These are phyloP conservation scores for Lactarius tabidus DNA, from an alignment of 768 basidiomycete genomes.

Conservation along the genomic window DNA sequence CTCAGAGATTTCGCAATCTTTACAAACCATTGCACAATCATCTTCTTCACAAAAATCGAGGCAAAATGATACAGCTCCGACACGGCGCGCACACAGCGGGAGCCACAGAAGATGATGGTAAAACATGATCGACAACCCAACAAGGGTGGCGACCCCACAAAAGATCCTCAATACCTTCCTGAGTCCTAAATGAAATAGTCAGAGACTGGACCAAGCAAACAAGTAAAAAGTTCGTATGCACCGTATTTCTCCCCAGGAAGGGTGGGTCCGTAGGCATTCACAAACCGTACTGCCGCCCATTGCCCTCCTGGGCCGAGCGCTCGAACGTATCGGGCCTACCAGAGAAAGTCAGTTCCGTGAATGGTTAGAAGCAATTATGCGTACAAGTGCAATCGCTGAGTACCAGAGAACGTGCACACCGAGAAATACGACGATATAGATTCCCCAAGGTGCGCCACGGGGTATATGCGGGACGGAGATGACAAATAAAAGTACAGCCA, in stretches of 20 bases:
- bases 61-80: too few species aligned
- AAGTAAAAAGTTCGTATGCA: background rate
- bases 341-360: background rate
- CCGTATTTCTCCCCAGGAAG: background rate
- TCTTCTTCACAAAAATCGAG: too few species aligned
- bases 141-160: slow-evolving; percentile 3
- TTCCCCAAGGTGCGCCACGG: background rate
- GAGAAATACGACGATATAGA: background rate
- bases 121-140: background rate
- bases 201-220: background rate
- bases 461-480: background rate
- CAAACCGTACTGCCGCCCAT: background rate
- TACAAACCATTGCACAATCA: too few species aligned
- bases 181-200: background rate
- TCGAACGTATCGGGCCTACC: background rate
- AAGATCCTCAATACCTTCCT: slow-evolving; percentile 8
- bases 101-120: too few species aligned
- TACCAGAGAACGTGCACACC: background rate
- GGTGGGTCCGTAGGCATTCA: slow-evolving; percentile 2
- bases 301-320: background rate
- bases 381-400: background rate
- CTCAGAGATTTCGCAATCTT: too few species aligned
- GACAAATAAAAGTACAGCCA: too few species aligned
- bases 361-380: background rate
- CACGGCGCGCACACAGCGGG: too few species aligned